Base-by-base conservation (phyloP, 2,329 filamentous ascomycete species). In the Diplodia scrobiculata region DNA sequence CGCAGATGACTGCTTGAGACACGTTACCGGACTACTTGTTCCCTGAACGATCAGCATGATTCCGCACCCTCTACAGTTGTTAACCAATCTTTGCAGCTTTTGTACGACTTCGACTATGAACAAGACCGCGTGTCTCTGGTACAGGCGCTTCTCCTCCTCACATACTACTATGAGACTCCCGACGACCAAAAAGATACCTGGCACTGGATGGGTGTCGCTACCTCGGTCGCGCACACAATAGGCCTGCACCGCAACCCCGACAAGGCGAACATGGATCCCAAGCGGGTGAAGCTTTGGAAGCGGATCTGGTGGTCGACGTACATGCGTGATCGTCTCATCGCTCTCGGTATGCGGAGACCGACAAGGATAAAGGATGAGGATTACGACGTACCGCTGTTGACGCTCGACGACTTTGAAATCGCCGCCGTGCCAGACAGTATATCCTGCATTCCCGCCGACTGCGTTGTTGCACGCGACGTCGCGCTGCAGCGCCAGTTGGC, bases 271-370 rank as follows among this genome's bases (percentile, higher is more conserved):
- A 91, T 97, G 85, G 85, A 90, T 47, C 78, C 81, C 2, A 84
- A 86, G 63, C 89, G 91, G 73, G 90, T 92, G 74, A 91, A 88
- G 73, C 81, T 97, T 60, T 96, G 93, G 91, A 97, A 96, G 80
- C 86, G 93, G 63, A 95, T 97, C 71, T 98, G 94, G 94, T 98
- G 94, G 94, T 96, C 91, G 36, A 96, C 91, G 69, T 97, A 96
- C 74, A 97, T 97, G 87, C 89, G 93, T 65, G 94, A 98, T 78
- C 90, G 93, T 58, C 84, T 97, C 50, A 92, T 97, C 69, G 94
- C 94, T 1, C 82, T 98, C 13, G 94, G 94, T 66, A 97, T 97
- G 93, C 87, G 94, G 66, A 87, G 94, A 64, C 93, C 93, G 4
- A 97, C 92, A 47, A 85, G 93, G 63, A 96, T 97, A 78, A 96